Base-by-base conservation (phyloP, 2,329 filamentous ascomycete species). In the Coleophoma eucalyptorum region DNA sequence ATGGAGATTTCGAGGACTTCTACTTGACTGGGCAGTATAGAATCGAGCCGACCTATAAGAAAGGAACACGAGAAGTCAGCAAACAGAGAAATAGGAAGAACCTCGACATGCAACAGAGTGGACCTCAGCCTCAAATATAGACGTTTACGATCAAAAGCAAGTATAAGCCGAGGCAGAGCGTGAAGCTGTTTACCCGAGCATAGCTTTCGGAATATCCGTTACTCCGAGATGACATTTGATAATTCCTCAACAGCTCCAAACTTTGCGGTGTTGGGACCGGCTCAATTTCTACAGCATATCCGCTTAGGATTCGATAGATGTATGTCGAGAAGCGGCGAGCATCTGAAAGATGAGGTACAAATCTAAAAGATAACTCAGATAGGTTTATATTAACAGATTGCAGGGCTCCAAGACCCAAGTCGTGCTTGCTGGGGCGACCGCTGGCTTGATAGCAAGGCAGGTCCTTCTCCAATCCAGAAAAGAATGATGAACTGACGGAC, bases 391-490 rank as follows among this genome's bases (percentile, higher is more conserved):
- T 26, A 8, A 26, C 26, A 8, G 26, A 26, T 43, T 18, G 33
- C 58, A 86, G 81, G 86, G 85, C 69, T 84, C 84, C 53, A 81
- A 78, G 70, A 70, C 72, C 58, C 85, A 89, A 67, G 83, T 86
- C 54, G 75, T 86, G 46, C 67, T 80, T 57, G 83, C 86, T 50
- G 86, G 86, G 61, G 84, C 80, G 43, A 73, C 82, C 58, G 90
- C 94, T 57, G 94, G 94, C 52, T 80, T 97, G 58, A 84, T 97
- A 57, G 94, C 94, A 49, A 87, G 92, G 87, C 90, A 57, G 50
- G 40, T 46, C 13, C 21, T 49, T 26, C 18, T 15, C 26, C 26
- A 18, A 16, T n/a, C 31, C 37, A 50, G 33, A 13, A 4, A 31
- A 19, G 32, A 34, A 40, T n/a, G 7, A 26, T 50, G 26, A 21